Evolutionary conservation across 768 basidiomycete genomes (phyloP).

Genomic region (Mycena pura): DNA sequence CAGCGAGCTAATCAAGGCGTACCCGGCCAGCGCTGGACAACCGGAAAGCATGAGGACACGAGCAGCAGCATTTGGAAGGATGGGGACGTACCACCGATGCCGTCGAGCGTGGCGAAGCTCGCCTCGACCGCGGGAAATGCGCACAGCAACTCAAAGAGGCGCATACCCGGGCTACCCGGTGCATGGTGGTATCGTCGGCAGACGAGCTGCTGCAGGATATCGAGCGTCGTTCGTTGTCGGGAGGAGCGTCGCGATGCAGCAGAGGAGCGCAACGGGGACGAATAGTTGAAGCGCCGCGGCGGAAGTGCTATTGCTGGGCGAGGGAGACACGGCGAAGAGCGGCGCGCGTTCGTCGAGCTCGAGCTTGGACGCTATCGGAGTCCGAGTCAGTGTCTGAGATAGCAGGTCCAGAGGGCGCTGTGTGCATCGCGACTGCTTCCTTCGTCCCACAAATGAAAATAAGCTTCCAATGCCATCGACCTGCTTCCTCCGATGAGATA

Average conservation of each 20-base stretch:
- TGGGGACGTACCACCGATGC: conserved; percentile 29
- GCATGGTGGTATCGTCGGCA: conserved; percentile 33
- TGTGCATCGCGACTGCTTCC: too few relatives aligned
- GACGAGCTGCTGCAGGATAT: conserved; percentile 32
- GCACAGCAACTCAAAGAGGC: conserved; percentile 26
- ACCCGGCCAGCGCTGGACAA: conserved; percentile 30
- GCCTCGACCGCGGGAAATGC: conserved; percentile 27
- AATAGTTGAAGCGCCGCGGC: too few relatives aligned
- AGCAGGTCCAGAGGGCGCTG: too few relatives aligned
- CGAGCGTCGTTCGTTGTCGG: conserved; percentile 34
- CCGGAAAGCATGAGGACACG: neutral
- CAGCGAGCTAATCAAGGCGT: conserved; percentile 30
- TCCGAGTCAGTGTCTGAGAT: too few relatives aligned
- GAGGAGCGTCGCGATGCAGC: conserved; percentile 29
- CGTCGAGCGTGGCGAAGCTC: conserved; percentile 30
- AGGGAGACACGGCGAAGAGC: too few relatives aligned
- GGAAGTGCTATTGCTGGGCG: too few relatives aligned
- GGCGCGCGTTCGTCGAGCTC: too few relatives aligned
- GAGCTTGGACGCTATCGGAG: too few relatives aligned
- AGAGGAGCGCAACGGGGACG: conserved; percentile 34
- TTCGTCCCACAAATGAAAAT: too few relatives aligned
- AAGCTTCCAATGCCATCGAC: too few relatives aligned
- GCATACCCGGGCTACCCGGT: conserved; percentile 19
- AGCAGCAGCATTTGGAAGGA: too few relatives aligned
- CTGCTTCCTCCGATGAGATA: conserved; percentile 20